These are phyloP conservation scores for Microcyclospora pomicola DNA, from an alignment of 2,329 filamentous ascomycete species.

Conservation along the genomic window DNA sequence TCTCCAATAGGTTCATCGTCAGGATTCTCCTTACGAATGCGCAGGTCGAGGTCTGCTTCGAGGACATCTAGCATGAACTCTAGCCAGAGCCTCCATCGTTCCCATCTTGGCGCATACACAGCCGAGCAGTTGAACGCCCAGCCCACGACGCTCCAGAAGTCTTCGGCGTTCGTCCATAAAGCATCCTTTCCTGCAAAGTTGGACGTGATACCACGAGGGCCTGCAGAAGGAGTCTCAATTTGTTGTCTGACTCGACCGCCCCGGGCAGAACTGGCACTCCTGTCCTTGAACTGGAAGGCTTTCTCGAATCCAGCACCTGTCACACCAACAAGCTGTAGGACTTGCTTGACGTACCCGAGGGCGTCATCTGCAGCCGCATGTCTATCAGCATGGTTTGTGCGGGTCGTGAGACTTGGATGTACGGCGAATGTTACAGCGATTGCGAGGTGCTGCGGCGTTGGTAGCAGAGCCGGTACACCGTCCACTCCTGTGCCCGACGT, in stretches of 20 bases:
- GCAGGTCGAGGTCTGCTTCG: constrained; percentile 53
- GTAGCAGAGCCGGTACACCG: constrained; percentile 42
- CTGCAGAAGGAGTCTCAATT: constrained; percentile 9
- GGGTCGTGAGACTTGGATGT: constrained; percentile 66
- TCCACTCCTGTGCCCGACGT: constrained; percentile 35
- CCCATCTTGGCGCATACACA: constrained; percentile 59
- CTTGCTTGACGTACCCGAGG: constrained; percentile 53
- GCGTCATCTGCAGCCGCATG: constrained; percentile 52
- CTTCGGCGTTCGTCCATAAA: constrained; percentile 61
- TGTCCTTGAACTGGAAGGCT: constrained; percentile 53
- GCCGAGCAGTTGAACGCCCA: constrained; percentile 91
- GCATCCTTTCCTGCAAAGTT: constrained; percentile 50
- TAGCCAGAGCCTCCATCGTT: constrained; percentile 68
- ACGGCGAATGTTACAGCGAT: constrained; percentile 70
- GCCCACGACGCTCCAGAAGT: constrained; percentile 79
- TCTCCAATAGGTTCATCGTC: constrained; percentile 27
- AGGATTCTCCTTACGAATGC: constrained; percentile 23
- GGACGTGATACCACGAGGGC: constrained; percentile 35
- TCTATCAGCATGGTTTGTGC: constrained; percentile 47
- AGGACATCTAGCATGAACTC: constrained; percentile 66
- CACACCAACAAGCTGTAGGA: constrained; percentile 48
- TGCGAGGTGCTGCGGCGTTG: constrained; percentile 59
- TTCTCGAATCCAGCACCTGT: constrained; percentile 49
- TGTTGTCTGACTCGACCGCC: not conserved
- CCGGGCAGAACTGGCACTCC: no score